Percentiles rank a stretch among this genome's conserved stretches.
These are phyloP conservation scores for Oleoguttula mirabilis DNA, from an alignment of 495 filamentous ascomycete species.

Conservation along the genomic window DNA sequence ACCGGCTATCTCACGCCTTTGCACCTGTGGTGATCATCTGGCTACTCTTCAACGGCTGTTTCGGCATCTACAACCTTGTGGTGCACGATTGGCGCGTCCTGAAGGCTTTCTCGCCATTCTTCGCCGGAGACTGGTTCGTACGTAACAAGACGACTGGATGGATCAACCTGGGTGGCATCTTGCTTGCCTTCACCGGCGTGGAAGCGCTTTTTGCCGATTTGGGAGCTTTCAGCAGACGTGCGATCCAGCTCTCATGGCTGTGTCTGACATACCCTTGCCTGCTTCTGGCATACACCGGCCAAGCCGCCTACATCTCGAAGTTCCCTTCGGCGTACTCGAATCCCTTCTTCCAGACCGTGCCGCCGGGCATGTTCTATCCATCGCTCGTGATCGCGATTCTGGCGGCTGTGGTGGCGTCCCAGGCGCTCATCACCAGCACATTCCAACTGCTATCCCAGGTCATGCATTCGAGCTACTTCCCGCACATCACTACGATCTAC, in stretches of 20 bases:
- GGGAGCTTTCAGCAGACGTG: constrained; percentile 49
- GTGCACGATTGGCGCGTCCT: constrained; percentile 53
- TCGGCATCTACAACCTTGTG: constrained; percentile 55
- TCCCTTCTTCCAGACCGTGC: constrained; percentile 58
- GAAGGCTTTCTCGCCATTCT: constrained; percentile 57
- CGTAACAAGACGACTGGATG: constrained; percentile 52
- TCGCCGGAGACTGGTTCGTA: constrained; percentile 48
- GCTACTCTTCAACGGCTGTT: constrained; percentile 50
- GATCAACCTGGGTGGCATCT: constrained; percentile 54
- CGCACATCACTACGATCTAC: constrained; percentile 54
- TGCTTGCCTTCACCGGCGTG: constrained; percentile 62
- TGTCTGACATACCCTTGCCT: constrained; percentile 54
- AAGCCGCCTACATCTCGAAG: constrained; percentile 57
- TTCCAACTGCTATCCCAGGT: constrained; percentile 55
- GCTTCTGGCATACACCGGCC: constrained; percentile 58
- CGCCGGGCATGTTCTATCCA: constrained; percentile 54
- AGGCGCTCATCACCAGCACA: constrained; percentile 61
- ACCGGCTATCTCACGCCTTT: constrained; percentile 46
- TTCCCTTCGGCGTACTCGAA: constrained; percentile 52
- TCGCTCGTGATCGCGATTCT: constrained; percentile 53
- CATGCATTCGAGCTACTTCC: constrained; percentile 64
- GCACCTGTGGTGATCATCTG: constrained; percentile 59
- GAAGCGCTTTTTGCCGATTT: constrained; percentile 67
- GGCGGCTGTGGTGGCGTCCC: constrained; percentile 60
- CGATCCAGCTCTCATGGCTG: constrained; percentile 57